Conservation (phyloP, 257 asterid species). For the Jacaranda copaia region DNA sequence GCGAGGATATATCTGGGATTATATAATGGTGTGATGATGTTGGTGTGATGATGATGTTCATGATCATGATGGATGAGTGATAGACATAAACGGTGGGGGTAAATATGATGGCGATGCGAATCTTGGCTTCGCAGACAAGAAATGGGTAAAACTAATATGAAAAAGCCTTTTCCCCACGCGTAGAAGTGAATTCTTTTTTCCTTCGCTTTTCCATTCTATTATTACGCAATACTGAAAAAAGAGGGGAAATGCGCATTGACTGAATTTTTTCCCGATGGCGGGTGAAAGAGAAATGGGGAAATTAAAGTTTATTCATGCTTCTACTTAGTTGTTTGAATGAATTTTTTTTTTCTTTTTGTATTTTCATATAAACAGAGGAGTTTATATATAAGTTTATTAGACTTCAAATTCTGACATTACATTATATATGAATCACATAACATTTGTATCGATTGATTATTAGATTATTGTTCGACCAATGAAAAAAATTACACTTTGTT, state of each 20-base stretch:
- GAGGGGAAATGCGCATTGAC: background rate
- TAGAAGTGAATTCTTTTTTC: constrained; percentile 17
- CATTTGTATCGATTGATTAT: too few relatives aligned
- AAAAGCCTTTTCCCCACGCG: background rate
- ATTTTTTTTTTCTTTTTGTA: too few relatives aligned
- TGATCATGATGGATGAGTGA: constrained; percentile 31
- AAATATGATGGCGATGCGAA: constrained; percentile 32
- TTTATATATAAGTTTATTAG: too few relatives aligned
- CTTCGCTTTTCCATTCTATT: background rate
- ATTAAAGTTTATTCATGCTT: too few relatives aligned
- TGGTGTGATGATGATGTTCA: constrained; percentile 18
- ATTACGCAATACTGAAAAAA: background rate
- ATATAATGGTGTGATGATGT: constrained; percentile 37
- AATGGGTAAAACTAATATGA: background rate
- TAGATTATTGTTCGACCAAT: too few relatives aligned
- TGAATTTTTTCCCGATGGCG: too few relatives aligned
- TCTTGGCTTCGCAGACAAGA: constrained; percentile 46
- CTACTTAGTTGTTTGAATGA: too few relatives aligned
- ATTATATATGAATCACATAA: too few relatives aligned
- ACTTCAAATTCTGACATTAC: too few relatives aligned
- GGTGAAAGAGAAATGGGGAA: background rate
- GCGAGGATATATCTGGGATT: constrained; percentile 8
- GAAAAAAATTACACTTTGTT: too few relatives aligned
- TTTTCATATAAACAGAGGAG: too few relatives aligned
- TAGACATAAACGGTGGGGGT: background rate